These are phyloP conservation scores for Dioscorea alata DNA, from an alignment of 106 monocot genomes.

Conservation along the genomic window DNA sequence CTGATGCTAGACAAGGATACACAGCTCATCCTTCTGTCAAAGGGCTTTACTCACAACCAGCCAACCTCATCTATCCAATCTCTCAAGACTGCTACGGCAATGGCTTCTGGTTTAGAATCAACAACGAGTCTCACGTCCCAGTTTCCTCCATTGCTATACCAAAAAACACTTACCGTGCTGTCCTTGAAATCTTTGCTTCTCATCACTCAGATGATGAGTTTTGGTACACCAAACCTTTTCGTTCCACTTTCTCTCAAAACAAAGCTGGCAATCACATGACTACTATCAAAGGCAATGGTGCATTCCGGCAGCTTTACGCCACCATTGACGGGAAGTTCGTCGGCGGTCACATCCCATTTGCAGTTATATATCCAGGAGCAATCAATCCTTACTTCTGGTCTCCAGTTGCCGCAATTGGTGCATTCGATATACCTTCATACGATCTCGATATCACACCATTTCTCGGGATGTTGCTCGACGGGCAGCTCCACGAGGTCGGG, in stretches of 20 bases:
- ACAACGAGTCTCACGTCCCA: constrained; percentile 13
- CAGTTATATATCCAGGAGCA: constrained; percentile 33
- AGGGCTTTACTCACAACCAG: constrained; percentile 25
- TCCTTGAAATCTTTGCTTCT: no score
- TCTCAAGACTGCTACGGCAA: constrained; percentile 13
- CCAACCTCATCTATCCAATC: constrained; percentile 54
- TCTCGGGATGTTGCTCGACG: constrained; percentile 29
- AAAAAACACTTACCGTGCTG: no score
- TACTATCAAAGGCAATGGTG: constrained; percentile 26
- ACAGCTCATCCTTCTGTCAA: constrained; percentile 12
- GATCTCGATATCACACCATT: constrained; percentile 48
- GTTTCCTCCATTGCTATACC: constrained; percentile 4
- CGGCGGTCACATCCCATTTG: constrained; percentile 34
- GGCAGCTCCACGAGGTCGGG: constrained; percentile 15
- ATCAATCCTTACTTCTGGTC: constrained; percentile 46
- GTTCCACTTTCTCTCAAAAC: constrained; percentile 4
- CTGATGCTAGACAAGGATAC: no score
- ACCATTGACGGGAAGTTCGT: constrained; percentile 31
- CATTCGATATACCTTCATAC: constrained; percentile 46
- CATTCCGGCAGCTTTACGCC: constrained; percentile 32
- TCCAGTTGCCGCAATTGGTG: constrained; percentile 33
- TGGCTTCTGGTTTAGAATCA: constrained; percentile 22
- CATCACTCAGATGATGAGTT: not conserved
- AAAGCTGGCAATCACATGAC: constrained; percentile 6
- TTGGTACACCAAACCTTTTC: constrained; percentile 44